Conservation (phyloP, 306 rosid genomes). For the Citrullus colocynthis region DNA sequence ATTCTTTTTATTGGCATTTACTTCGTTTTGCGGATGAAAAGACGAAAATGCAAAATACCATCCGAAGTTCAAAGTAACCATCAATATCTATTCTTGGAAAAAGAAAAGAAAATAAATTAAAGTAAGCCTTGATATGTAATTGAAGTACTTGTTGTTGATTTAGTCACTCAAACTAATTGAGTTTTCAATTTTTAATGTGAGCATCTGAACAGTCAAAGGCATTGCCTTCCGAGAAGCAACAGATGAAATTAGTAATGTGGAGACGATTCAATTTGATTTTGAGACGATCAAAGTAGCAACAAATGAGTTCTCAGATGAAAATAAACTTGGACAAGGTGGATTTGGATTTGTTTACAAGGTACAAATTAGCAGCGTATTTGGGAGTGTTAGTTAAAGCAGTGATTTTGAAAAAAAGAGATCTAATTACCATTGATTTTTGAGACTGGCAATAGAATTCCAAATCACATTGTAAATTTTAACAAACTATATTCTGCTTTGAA, state of each 20-base stretch:
- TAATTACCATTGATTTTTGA: not conserved
- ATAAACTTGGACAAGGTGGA: not conserved
- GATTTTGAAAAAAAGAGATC: not conserved
- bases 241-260: not conserved
- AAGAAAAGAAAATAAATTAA: not conserved
- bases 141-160: not conserved
- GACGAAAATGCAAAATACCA: not conserved
- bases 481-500: no score
- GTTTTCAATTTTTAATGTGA: not conserved
- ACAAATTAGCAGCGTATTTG: not conserved
- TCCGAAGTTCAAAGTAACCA: not conserved
- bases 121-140: not conserved
- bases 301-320: not conserved
- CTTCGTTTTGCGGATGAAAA: not conserved
- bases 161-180: not conserved
- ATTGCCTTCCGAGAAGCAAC: not conserved
- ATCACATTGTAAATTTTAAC: no score
- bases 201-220: not conserved
- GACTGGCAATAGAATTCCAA: not conserved
- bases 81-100: no score
- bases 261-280: not conserved
- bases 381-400: no score
- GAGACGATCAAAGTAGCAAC: not conserved
- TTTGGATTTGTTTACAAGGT: not conserved
- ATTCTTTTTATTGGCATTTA: not conserved